These are phyloP conservation scores for Eimeria zaria DNA, from an alignment of 169 alveolate species.

Conservation along the genomic window DNA sequence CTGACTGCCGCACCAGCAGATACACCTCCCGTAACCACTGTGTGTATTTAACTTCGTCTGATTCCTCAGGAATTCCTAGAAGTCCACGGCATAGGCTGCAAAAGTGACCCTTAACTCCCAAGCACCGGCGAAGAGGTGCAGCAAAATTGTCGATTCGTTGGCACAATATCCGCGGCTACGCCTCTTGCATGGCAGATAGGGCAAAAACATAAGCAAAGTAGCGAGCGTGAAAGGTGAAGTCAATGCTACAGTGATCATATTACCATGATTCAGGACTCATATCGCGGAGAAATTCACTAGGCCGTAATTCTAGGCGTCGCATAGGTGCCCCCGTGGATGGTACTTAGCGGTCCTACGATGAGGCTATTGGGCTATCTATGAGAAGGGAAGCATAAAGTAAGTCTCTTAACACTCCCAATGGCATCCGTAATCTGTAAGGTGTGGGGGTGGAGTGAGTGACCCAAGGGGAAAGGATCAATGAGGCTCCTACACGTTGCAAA, in stretches of 20 bases:
- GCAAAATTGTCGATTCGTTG: background rate
- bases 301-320: background rate
- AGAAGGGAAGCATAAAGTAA: too few relatives aligned
- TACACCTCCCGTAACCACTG: background rate
- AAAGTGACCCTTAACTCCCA: too few relatives aligned
- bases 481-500: too few relatives aligned
- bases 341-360: too few relatives aligned
- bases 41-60: background rate
- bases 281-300: background rate
- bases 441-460: too few relatives aligned
- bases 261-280: background rate
- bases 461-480: too few relatives aligned
- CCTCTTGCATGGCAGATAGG: background rate
- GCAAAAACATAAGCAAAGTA: background rate
- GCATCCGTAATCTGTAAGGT: too few relatives aligned
- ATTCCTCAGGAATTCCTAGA: background rate
- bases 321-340: background rate
- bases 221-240: conserved; percentile 1
- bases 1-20: background rate
- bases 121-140: background rate
- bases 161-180: background rate
- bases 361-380: too few relatives aligned
- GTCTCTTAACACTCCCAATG: too few relatives aligned
- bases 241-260: background rate
- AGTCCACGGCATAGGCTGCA: background rate